A percentile compares a stretch with the other conserved stretches of the same genome.
These are phyloP conservation scores for Escovopsis sp. DNA, from an alignment of 2,329 filamentous ascomycete species.

Conservation along the genomic window DNA sequence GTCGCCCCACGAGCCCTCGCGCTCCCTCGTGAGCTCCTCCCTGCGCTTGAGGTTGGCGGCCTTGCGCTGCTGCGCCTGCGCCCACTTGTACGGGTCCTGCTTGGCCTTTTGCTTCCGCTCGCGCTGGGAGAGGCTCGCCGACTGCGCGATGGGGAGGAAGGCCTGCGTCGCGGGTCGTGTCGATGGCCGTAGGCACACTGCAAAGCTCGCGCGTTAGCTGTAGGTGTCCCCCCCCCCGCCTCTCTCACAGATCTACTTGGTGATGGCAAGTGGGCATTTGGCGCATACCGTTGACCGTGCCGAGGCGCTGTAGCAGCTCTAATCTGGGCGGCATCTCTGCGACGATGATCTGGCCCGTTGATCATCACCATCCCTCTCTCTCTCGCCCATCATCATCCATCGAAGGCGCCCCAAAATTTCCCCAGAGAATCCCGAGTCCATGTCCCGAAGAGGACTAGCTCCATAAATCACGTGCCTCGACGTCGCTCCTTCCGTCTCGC, in stretches of 20 bases:
- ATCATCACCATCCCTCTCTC: slow-evolving; percentile 1
- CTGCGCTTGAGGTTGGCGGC: slow-evolving; percentile 67
- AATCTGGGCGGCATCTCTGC: slow-evolving; percentile 52
- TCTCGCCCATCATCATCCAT: slow-evolving; percentile 9
- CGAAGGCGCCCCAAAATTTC: background rate
- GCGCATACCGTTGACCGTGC: slow-evolving; percentile 43
- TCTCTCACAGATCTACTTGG: no score
- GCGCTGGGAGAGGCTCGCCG: slow-evolving; percentile 45
- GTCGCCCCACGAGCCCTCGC: slow-evolving; percentile 53
- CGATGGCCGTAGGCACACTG: slow-evolving; percentile 47
- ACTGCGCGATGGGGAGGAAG: slow-evolving; percentile 45
- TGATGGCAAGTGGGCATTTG: no score
- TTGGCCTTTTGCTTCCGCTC: slow-evolving; percentile 51
- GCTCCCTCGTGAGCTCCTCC: slow-evolving; percentile 48
- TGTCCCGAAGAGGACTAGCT: background rate
- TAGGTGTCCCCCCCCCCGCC: no score
- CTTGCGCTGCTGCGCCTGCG: slow-evolving; percentile 70
- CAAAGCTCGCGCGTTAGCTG: slow-evolving; percentile 6
- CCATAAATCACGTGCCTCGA: slow-evolving; percentile 1
- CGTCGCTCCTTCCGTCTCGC: background rate
- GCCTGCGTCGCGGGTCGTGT: slow-evolving; percentile 29
- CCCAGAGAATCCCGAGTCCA: no score
- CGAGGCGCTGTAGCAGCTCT: slow-evolving; percentile 42
- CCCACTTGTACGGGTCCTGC: slow-evolving; percentile 68
- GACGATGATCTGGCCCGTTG: no score